These are phyloP conservation scores for Sequoiadendron giganteum DNA, from an alignment of 75 land plant species.

Conservation along the genomic window DNA sequence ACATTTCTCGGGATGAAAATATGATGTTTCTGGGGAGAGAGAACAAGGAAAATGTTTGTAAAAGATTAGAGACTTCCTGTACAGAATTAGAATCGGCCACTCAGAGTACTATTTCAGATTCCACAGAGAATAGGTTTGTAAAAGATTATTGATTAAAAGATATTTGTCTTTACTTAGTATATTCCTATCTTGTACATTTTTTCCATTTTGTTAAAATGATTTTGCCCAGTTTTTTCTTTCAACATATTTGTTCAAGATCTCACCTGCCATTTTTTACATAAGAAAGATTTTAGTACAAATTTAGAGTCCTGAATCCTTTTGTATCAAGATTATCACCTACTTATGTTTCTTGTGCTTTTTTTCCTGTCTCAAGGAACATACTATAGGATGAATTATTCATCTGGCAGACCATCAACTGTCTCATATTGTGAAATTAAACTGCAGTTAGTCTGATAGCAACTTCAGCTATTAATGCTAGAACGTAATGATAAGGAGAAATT, in stretches of 20 bases:
- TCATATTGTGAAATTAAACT: neutral
- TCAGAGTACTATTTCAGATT: constrained; percentile 11
- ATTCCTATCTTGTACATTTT: neutral
- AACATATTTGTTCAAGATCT: neutral
- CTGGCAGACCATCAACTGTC: neutral
- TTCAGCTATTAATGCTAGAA: neutral
- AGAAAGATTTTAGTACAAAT: neutral
- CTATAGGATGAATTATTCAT: neutral
- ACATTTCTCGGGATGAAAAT: neutral
- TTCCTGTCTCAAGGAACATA: neutral
- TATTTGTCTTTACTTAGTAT: neutral
- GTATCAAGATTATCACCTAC: neutral
- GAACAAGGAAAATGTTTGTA: neutral
- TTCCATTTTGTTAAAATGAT: neutral
- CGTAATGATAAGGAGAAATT: neutral
- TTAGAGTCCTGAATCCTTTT: neutral
- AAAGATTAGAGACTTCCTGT: neutral
- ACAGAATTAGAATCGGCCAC: constrained; percentile 10
- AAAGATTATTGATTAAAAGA: neutral
- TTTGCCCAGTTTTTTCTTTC: neutral
- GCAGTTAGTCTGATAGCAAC: neutral
- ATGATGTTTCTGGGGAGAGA: neutral
- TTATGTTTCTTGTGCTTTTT: neutral
- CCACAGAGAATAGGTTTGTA: constrained; percentile 8
- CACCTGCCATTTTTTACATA: neutral